Conservation (phyloP, 1,139 yeast species). For the Pneumocystis wakefieldiae region DNA sequence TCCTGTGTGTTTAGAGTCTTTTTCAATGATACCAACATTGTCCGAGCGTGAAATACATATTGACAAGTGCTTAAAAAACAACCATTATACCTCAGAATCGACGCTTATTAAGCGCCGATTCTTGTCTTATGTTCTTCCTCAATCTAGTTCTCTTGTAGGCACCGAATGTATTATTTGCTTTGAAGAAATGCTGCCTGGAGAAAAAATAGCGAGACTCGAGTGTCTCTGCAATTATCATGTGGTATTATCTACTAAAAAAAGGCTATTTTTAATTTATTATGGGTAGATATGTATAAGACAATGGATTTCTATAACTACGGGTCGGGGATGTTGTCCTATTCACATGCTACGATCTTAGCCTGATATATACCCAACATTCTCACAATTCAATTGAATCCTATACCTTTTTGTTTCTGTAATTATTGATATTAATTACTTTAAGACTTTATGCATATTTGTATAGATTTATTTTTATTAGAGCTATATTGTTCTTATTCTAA, state of each 20-base stretch:
- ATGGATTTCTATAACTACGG: slow-evolving; percentile 4
- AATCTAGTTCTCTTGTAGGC: slow-evolving; percentile 22
- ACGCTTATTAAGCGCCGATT: background rate
- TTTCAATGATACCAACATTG: slow-evolving; percentile 28
- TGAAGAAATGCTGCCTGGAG: slow-evolving; percentile 74
- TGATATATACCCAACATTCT: background rate
- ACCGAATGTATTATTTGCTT: slow-evolving; percentile 86
- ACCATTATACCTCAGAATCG: background rate
- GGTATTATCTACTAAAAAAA: slow-evolving; percentile 20
- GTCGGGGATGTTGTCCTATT: slow-evolving; percentile 6
- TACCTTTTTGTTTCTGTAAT: background rate
- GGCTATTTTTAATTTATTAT: background rate
- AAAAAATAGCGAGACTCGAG: slow-evolving; percentile 79
- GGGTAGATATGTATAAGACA: background rate
- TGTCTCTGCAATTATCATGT: slow-evolving; percentile 82
- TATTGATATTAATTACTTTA: background rate
- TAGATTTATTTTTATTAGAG: no score
- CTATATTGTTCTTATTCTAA: no score
- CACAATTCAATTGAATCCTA: background rate
- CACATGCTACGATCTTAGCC: slow-evolving; percentile 1
- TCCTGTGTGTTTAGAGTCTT: slow-evolving; percentile 16
- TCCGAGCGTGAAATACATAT: slow-evolving; percentile 51
- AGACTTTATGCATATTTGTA: no score
- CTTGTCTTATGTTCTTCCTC: slow-evolving; percentile 5
- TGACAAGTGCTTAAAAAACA: slow-evolving; percentile 43